Base-by-base conservation (phyloP, 345 rosid genomes). In the Eucalyptus victrix region DNA sequence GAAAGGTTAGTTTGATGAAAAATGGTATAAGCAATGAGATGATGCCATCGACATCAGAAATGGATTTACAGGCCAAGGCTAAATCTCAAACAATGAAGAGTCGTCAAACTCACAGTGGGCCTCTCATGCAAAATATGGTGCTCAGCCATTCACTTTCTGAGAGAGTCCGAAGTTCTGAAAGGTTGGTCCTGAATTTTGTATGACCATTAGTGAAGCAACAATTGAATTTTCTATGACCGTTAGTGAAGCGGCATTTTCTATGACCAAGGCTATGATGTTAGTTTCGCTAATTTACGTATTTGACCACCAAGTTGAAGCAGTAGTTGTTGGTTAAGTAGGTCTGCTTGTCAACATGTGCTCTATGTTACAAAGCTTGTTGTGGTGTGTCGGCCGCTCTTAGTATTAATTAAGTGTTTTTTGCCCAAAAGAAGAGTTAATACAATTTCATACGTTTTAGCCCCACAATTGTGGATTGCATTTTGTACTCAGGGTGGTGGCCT, bases 91-190 rank as follows among this genome's bases (percentile, higher is more conserved):
- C 91, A 62, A 90, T 87, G 65, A 96, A 95, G 93, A 44, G 90
- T 93, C 97, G 96, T 88, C 97, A 96, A 92, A 96, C 94, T 90
- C 98, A 93, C 89, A 97, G 99, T 88, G 99, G 99, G 88, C 99
- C 99, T 23, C 96, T 98, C 86, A 89, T 92, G 89, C 94, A 97
- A 91, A 95, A 93, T 91, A 88, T 90, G 60, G 93, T 93, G 89
- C 92, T 94, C 89, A 87, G 90, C 87, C 97, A 94, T 90, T 94
- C 97, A 54, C 89, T 91, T 81, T 94, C 95, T 40, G 99, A 98
- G 50, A 95, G 89, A 91, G 91, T 90, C 28, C 95, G 92, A 50
- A 83, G 86, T 86, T 83, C 90, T 62, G 99, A 96, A 91, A 97
- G 99, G 99, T 97, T 87, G n/a, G 93, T 53, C 47, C 47, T 40